These are phyloP conservation scores for Globisporangium nodosum DNA, from an alignment of 352 stramenopile genomes.

Conservation along the genomic window DNA sequence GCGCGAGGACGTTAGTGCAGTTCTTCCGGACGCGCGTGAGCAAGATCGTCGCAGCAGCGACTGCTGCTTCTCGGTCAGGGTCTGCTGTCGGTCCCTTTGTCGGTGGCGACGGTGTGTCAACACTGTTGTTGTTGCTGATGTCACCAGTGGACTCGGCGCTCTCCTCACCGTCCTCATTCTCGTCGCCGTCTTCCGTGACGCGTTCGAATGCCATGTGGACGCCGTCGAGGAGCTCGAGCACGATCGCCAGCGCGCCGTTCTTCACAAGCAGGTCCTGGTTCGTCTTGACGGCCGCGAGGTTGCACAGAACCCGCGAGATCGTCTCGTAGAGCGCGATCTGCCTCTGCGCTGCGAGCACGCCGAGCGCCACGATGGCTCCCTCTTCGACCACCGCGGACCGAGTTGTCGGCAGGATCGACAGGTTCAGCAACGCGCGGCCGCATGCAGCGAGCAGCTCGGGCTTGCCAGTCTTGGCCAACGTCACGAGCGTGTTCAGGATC, in stretches of 20 bases:
- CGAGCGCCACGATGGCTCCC: constrained; percentile 49
- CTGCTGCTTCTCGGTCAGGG: constrained; percentile 14
- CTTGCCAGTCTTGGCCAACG: constrained; percentile 29
- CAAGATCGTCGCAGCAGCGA: constrained; percentile 14
- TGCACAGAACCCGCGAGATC: constrained; percentile 50
- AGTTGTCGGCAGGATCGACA: constrained; percentile 76
- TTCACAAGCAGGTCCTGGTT: constrained; percentile 63
- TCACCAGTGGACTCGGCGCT: background rate
- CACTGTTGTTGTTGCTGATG: background rate
- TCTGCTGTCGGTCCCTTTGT: constrained; percentile 4
- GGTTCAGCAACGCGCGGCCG: constrained; percentile 62
- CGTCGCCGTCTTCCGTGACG: constrained; percentile 11
- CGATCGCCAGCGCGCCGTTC: constrained; percentile 40
- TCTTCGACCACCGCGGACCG: constrained; percentile 70
- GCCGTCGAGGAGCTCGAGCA: constrained; percentile 35
- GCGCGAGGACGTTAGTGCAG: constrained; percentile 51
- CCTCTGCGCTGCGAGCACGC: constrained; percentile 32
- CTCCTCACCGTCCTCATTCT: constrained; percentile 9
- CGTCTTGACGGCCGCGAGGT: constrained; percentile 49
- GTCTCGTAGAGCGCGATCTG: constrained; percentile 37
- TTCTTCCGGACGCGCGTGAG: constrained; percentile 46
- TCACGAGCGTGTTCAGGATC: constrained; percentile 45
- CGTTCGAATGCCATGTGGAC: constrained; percentile 23
- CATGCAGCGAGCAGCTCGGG: constrained; percentile 25
- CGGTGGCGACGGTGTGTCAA: too few relatives aligned